phyloP scores from a whole-genome alignment of 1,139 yeast species.

The Yamadazyma atlantica region DNA sequence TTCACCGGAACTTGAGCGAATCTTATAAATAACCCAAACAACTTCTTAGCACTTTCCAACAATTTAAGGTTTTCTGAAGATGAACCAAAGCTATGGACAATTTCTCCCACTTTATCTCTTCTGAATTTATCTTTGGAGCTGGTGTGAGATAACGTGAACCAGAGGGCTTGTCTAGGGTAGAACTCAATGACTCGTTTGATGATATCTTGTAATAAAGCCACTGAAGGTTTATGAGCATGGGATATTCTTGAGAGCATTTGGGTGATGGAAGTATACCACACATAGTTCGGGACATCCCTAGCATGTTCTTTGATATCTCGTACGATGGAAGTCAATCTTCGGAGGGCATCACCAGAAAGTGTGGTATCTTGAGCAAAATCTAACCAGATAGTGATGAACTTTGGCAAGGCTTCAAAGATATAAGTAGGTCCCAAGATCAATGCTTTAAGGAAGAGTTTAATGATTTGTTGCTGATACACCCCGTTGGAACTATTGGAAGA shows the following conservation, averaged over 20 bases:
- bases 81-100: slow-evolving; percentile 19
- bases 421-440: slow-evolving; percentile 68
- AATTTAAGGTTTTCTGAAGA: slow-evolving; percentile 10
- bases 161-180: slow-evolving; percentile 81
- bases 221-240: slow-evolving; percentile 61
- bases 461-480: slow-evolving; percentile 62
- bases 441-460: slow-evolving; percentile 64
- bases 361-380: slow-evolving; percentile 60
- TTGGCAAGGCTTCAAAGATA: slow-evolving; percentile 85
- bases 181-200: slow-evolving; percentile 55
- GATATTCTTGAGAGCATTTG: slow-evolving; percentile 80
- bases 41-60: slow-evolving; percentile 29
- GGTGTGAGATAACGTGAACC: slow-evolving; percentile 78
- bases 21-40: slow-evolving; percentile 35
- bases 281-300: slow-evolving; percentile 53
- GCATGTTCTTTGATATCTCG: slow-evolving; percentile 52
- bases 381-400: slow-evolving; percentile 86
- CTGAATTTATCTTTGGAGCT: slow-evolving; percentile 66
- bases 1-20: slow-evolving; percentile 38
- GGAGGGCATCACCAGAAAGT: slow-evolving; percentile 31
- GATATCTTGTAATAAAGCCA: slow-evolving; percentile 54
- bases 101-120: slow-evolving; percentile 45
- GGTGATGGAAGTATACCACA: slow-evolving; percentile 85
- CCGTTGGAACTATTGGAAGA: slow-evolving; percentile 64
- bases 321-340: slow-evolving; percentile 47